Evolutionary conservation across 2,329 filamentous ascomycete species (phyloP), one percentile per base, ranked within the genome.

Genomic region (Claviceps purpurea): DNA sequence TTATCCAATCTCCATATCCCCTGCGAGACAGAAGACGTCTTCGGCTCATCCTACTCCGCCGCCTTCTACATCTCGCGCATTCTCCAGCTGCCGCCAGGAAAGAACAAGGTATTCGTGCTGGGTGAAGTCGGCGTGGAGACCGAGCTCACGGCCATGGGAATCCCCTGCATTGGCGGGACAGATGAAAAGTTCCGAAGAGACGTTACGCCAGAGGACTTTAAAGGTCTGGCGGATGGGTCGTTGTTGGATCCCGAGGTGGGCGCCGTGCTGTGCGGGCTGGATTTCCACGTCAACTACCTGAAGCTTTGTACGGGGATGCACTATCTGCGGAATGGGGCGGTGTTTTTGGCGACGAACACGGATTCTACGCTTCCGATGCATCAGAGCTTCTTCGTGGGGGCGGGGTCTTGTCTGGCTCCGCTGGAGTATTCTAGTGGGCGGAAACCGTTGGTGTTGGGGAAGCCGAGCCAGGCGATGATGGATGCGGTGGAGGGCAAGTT

Each of bases 381-480:
- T 55, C 81, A 87, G 54, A 79, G 83, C 43, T 79, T 98, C 57
- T 97, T 98, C 69, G 89, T 93, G 1, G 93, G 93, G 6, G 93
- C 93, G 1, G 93, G 93, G 1, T 85, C 87, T 2, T 84, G 88
- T 57, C 83, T 84, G 49, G 81, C 87, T 26, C 88, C 89, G 2
- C 70, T 98, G 54, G 75, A 84, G 51, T 85, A 85, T 65, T 88
- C 88, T 74, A 74, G 78, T 4, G 75, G 74, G 18, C 70, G 79
- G 64, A 75, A 85, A 61, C 91, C 93, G 1, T 69, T 89, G 37
- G 82, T 87, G 3, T 72, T 97, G 42, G 93, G 93, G 0, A 98
- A 98, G 72, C 93, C 93, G 3, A 95, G 89, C 65, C 89, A 95
- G 72, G 91, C 91, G 4, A 98, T 98, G 93, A 95, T 98, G 91